A percentile compares a stretch with the other conserved stretches of the same genome.
phyloP scores from a whole-genome alignment of 1,139 yeast genomes.

The Eremothecium sinecaudum region DNA sequence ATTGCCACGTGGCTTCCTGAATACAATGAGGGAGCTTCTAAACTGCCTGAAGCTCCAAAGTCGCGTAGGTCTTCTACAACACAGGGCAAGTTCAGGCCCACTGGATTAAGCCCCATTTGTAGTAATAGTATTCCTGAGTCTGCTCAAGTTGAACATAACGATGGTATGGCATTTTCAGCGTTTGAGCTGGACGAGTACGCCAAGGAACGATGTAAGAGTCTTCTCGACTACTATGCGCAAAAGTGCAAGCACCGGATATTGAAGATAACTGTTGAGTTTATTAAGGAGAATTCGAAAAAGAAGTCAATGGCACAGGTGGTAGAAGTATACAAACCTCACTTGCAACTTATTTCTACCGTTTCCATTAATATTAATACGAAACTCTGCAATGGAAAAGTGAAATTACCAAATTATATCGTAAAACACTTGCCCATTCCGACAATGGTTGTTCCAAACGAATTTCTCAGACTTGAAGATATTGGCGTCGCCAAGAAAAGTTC shows the following conservation, averaged over 20 bases:
- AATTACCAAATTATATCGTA: conserved; percentile 31
- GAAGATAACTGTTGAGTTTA: conserved; percentile 48
- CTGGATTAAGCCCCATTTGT: not conserved
- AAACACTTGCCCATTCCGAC: conserved; percentile 30
- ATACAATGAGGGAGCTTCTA: conserved; percentile 18
- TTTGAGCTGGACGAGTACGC: conserved; percentile 30
- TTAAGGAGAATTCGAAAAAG: conserved; percentile 34
- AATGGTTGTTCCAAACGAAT: conserved; percentile 30
- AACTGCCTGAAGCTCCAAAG: not conserved
- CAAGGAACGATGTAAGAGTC: conserved; percentile 34
- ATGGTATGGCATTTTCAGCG: conserved; percentile 11
- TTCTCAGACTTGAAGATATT: conserved; percentile 23
- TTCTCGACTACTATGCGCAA: conserved; percentile 36
- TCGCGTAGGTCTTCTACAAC: not conserved
- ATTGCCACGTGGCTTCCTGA: conserved; percentile 38
- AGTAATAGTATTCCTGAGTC: conserved; percentile 1
- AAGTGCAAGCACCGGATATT: conserved; percentile 34
- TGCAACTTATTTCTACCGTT: conserved; percentile 37
- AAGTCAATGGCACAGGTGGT: conserved; percentile 44
- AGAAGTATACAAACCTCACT: conserved; percentile 46
- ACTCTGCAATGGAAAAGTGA: conserved; percentile 28
- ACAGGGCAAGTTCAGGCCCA: conserved; percentile 4
- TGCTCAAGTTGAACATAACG: not conserved
- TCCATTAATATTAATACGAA: conserved; percentile 30
- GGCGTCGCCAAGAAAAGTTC: conserved; percentile 5